Base-by-base conservation (phyloP, 495 filamentous ascomycete species). In the Chaetomium tenue region DNA sequence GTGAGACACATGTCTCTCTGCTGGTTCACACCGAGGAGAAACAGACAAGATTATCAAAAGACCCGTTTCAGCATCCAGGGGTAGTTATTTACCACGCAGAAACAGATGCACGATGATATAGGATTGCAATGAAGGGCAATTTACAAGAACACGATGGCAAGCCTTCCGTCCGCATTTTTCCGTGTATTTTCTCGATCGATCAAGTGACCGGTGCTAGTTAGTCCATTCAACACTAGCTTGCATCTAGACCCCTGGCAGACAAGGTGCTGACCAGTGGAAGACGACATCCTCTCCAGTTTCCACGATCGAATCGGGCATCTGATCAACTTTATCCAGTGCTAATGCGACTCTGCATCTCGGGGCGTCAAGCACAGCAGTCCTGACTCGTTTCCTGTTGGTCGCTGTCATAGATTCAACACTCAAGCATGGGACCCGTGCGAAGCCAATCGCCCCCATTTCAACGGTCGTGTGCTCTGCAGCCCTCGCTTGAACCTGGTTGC, bases 391-490 rank as follows among this genome's bases (percentile, higher is more conserved):
- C 25, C 44, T 5, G 57, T 33, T 60, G 57, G 57, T 26, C 44
- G 42, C 11, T 20, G 7, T 15, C 25, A 23, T 28, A 1, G 5
- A 39, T n/a, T 23, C 26, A 13, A 5, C 57, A 53, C 33, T 37
- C 26, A 5, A 28, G 11, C 15, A n/a, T 40, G 53, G 48, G 63
- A 37, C 30, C 37, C 25, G 13, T 37, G 42, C 26, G 18, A 52
- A 13, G 18, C 33, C 56, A 22, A 40, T 16, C 40, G 12, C 40
- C 37, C 5, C 23, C 48, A 61, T 58, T 42, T 22, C 58, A 56
- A 66, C 39, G 58, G 58, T 66, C 58, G 42, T 56, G 57, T 66
- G 63, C 52, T 57, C 30, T 61, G 58, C 58, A 61, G 54, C 63
- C 50, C 48, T 37, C 33, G 33, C 33, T 37, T 37, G 33, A 37